These are phyloP conservation scores for Plasmodium inui DNA, from an alignment of 169 alveolate genomes.

Conservation along the genomic window DNA sequence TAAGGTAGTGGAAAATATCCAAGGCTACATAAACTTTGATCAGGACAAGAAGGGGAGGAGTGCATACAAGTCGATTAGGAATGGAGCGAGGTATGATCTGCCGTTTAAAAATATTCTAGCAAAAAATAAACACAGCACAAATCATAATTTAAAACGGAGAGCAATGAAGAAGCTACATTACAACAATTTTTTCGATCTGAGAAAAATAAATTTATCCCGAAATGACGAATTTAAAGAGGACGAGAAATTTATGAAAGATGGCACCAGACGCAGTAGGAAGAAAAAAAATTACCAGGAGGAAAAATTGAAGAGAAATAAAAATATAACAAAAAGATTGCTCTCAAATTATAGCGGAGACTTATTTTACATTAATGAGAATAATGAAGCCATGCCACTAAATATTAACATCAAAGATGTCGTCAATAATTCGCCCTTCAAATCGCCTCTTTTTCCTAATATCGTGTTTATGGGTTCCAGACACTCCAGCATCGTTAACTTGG, in stretches of 20 bases:
- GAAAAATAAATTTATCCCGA: neutral
- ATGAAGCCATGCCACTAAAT: constrained; percentile 77
- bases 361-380: constrained; percentile 81
- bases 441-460: constrained; percentile 84
- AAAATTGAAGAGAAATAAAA: constrained; percentile 27
- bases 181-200: neutral
- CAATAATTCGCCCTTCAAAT: constrained; percentile 84
- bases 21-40: constrained; percentile 14
- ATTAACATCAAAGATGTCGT: constrained; percentile 85
- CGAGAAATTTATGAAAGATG: neutral
- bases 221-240: neutral
- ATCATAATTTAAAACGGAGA: constrained; percentile 42
- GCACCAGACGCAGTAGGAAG: neutral
- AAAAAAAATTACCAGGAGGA: constrained; percentile 15
- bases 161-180: constrained; percentile 26
- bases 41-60: neutral
- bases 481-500: constrained; percentile 77
- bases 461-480: constrained; percentile 83
- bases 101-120: neutral
- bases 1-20: constrained; percentile 46
- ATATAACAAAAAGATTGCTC: constrained; percentile 28
- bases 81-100: neutral
- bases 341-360: constrained; percentile 78
- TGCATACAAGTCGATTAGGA: constrained; percentile 12
- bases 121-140: constrained; percentile 4